Percentiles rank a stretch among this genome's conserved stretches.
Conservation (phyloP, 805 yeast genomes). For the Starmerella roubikii region DNA sequence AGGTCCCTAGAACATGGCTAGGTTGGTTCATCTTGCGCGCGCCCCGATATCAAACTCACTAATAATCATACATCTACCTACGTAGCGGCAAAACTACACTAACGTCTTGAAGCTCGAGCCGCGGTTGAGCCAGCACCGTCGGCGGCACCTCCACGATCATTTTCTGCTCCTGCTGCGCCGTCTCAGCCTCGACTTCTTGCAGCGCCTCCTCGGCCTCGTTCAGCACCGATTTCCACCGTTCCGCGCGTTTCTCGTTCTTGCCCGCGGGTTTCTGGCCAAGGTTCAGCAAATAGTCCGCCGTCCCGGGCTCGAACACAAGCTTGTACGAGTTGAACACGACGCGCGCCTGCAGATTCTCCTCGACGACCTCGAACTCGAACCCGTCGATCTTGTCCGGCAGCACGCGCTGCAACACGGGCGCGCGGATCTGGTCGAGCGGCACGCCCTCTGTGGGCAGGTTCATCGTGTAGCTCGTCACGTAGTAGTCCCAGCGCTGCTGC, state of each 20-base stretch:
- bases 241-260: conserved; percentile 7
- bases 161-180: conserved; percentile 11
- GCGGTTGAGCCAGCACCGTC: conserved; percentile 10
- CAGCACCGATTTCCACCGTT: conserved; percentile 15
- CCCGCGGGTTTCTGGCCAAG: conserved; percentile 1
- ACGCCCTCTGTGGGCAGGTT: conserved; percentile 97
- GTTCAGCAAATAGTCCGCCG: conserved; percentile 54
- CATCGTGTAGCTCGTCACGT: conserved; percentile 82
- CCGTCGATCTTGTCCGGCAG: conserved; percentile 22
- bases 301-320: conserved; percentile 62
- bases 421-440: conserved; percentile 54
- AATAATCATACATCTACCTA: no score
- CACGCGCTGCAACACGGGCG: conserved; percentile 59
- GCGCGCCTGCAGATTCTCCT: conserved; percentile 62
- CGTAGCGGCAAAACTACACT: conserved; percentile 2
- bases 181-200: conserved; percentile 12
- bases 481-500: conserved; percentile 84
- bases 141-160: conserved; percentile 11
- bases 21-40: no score
- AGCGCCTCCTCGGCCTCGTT: conserved; percentile 13
- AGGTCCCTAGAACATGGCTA: no score
- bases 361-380: conserved; percentile 38
- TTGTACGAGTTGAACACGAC: conserved; percentile 67
- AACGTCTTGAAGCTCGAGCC: conserved; percentile 8
- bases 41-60: no score